Percentiles rank a stretch among this genome's conserved stretches.
Evolutionary conservation across 192 early-diverging fungal genomes (phyloP).

Genomic region (Lunasporangiospora selenospora): DNA sequence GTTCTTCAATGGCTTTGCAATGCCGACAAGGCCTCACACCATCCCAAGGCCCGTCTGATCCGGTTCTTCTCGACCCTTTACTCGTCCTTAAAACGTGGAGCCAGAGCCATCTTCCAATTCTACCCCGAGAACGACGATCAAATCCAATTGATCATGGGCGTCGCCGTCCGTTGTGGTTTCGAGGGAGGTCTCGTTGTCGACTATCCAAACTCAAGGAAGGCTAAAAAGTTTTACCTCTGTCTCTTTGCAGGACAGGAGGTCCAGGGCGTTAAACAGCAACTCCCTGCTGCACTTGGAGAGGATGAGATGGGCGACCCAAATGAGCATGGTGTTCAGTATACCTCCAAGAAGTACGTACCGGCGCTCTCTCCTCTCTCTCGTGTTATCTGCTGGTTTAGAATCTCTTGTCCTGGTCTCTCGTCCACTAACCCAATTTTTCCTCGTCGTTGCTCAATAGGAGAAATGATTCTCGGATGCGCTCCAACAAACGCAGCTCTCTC

Average conservation of each 20-base stretch:
- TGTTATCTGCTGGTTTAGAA: no score
- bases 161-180: slow-evolving; percentile 92
- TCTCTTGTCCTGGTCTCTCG: no score
- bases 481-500: slow-evolving; percentile 59
- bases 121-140: slow-evolving; percentile 97
- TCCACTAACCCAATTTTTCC: neutral
- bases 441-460: slow-evolving; percentile 25
- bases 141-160: slow-evolving; percentile 88
- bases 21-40: slow-evolving; percentile 90
- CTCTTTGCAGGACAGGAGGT: slow-evolving; percentile 90
- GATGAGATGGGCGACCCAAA: slow-evolving; percentile 59
- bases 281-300: slow-evolving; percentile 70
- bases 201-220: slow-evolving; percentile 96
- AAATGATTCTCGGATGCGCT: slow-evolving; percentile 40
- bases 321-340: slow-evolving; percentile 51
- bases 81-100: slow-evolving; percentile 85
- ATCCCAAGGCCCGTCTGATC: slow-evolving; percentile 80
- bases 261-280: slow-evolving; percentile 53
- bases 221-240: slow-evolving; percentile 97
- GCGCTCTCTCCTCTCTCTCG: no score
- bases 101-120: slow-evolving; percentile 97
- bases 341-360: slow-evolving; percentile 38
- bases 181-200: slow-evolving; percentile 95
- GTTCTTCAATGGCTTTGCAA: slow-evolving; percentile 99
- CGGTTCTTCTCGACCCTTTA: slow-evolving; percentile 95